A percentile compares a stretch with the other conserved stretches of the same genome.
phyloP scores from a whole-genome alignment of 2,329 filamentous ascomycete species.

The Apiospora hydei region DNA sequence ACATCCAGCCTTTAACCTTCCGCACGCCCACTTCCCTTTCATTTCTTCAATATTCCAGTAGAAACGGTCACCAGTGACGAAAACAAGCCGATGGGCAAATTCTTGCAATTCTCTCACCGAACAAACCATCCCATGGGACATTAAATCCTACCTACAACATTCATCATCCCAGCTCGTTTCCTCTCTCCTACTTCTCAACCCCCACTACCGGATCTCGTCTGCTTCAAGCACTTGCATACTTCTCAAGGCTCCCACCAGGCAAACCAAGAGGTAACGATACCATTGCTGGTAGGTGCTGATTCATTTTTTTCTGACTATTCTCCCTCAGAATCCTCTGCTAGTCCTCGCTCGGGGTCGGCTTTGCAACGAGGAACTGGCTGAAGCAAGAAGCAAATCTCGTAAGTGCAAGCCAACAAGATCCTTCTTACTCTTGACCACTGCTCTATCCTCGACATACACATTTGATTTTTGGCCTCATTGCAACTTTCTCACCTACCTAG shows the following conservation, averaged over 20 bases:
- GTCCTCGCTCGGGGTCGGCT: background rate
- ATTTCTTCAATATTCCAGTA: background rate
- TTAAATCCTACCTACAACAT: background rate
- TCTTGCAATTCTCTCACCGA: background rate
- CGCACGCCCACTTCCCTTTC: too few relatives aligned
- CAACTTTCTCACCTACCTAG: background rate
- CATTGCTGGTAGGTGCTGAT: background rate
- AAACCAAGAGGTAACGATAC: background rate
- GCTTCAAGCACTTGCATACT: background rate
- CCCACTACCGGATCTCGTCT: background rate
- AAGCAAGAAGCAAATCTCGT: background rate
- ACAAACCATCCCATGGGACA: background rate
- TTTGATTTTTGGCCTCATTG: background rate
- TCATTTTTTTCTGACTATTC: background rate
- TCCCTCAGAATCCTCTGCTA: background rate
- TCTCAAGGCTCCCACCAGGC: too few relatives aligned
- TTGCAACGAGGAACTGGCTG: background rate
- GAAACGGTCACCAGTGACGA: background rate
- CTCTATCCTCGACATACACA: background rate
- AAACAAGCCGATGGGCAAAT: background rate
- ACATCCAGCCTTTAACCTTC: too few relatives aligned
- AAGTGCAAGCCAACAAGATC: background rate
- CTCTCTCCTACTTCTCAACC: background rate
- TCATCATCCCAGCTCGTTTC: background rate
- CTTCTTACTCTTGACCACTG: background rate